A percentile compares a stretch with the other conserved stretches of the same genome.
Evolutionary conservation across 495 filamentous ascomycete species (phyloP).

Genomic region (Aspergillus homomorphus): DNA sequence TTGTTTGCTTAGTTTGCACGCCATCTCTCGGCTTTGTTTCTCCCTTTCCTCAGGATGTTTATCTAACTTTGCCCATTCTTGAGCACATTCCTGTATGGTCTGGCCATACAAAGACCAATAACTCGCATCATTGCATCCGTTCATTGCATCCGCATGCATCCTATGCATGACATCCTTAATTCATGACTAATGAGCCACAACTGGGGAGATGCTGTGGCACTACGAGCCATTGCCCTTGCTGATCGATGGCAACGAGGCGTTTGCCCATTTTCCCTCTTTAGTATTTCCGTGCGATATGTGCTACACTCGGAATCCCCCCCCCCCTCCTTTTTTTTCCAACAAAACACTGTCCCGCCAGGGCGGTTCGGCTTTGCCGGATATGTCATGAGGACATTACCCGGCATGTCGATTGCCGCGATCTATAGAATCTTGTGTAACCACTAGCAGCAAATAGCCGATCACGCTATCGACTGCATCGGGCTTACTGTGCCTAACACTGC

Average conservation of each 20-base stretch:
- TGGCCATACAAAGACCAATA: background rate
- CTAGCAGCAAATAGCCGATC: background rate
- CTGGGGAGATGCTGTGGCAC: background rate
- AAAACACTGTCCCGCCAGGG: background rate
- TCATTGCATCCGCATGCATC: background rate
- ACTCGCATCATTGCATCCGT: background rate
- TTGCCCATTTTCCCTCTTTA: background rate
- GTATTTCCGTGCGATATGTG: background rate
- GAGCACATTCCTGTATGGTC: background rate
- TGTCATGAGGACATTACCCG: background rate
- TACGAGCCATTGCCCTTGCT: background rate
- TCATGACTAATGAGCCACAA: no score
- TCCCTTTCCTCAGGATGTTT: background rate
- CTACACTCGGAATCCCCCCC: background rate
- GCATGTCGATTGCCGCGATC: background rate
- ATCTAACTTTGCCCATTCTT: background rate
- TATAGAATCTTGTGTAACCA: background rate
- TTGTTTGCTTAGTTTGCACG: background rate
- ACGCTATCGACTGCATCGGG: background rate
- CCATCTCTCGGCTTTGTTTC: background rate
- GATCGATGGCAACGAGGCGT: background rate
- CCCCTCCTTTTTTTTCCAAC: background rate
- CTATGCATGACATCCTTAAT: background rate
- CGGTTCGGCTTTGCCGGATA: background rate
- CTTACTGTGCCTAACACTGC: background rate